These are phyloP conservation scores for Neurospora sp. DNA, from an alignment of 495 filamentous ascomycete genomes.

Conservation along the genomic window DNA sequence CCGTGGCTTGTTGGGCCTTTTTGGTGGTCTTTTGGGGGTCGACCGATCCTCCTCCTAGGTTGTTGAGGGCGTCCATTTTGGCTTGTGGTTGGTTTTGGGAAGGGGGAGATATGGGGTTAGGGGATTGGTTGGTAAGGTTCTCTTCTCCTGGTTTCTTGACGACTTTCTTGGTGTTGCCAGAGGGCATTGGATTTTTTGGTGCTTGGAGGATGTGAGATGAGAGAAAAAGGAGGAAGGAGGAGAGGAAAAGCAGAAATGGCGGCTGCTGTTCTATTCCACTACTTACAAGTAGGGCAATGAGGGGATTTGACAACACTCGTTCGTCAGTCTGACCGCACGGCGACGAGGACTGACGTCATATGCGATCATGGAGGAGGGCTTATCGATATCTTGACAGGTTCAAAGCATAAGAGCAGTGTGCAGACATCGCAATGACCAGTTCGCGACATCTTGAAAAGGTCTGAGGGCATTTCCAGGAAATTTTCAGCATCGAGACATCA, in stretches of 20 bases:
- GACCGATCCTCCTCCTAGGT: too few relatives aligned
- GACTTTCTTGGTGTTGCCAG: background rate
- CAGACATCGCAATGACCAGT: background rate
- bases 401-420: background rate
- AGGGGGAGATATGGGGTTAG: background rate
- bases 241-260: background rate
- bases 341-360: background rate
- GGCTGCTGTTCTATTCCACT: background rate
- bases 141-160: background rate
- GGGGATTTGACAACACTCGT: background rate
- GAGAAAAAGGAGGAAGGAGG: background rate
- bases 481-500: background rate
- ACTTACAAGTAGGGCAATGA: background rate
- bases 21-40: slow-evolving; percentile 1
- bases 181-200: background rate
- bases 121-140: background rate
- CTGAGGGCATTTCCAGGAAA: background rate
- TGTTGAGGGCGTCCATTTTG: too few relatives aligned
- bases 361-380: background rate
- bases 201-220: background rate
- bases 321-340: background rate
- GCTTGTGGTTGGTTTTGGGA: background rate
- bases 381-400: background rate
- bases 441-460: too few relatives aligned
- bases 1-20: background rate